Evolutionary conservation across 306 rosid genomes (phyloP).

Genomic region (Rosa lucieae): DNA sequence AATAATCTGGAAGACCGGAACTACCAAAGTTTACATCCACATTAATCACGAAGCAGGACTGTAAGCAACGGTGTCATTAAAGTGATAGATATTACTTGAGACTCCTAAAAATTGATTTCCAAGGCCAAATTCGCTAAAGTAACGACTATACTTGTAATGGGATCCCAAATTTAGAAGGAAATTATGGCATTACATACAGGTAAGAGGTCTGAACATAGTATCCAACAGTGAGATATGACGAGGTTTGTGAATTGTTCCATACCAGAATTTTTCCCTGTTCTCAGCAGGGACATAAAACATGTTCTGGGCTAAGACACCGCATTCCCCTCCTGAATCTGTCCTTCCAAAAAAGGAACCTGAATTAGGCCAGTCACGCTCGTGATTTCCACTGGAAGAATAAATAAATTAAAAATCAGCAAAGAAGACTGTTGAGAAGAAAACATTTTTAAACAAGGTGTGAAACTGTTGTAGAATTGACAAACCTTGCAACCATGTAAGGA

Average conservation of each 20-base stretch:
- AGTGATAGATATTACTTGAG: not conserved
- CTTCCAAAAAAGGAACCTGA: conserved; percentile 76
- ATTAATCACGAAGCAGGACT: not conserved
- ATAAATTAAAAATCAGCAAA: conserved; percentile 14
- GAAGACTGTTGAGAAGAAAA: conserved; percentile 26
- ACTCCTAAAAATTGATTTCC: not conserved
- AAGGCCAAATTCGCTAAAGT: not conserved
- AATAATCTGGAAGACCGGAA: not conserved
- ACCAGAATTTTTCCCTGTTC: conserved; percentile 88
- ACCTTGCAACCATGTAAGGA: conserved; percentile 97
- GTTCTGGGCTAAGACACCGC: conserved; percentile 78
- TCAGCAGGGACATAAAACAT: conserved; percentile 95
- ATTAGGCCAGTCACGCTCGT: conserved; percentile 97
- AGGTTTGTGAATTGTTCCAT: conserved; percentile 7
- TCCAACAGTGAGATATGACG: not conserved
- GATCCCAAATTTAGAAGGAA: not conserved
- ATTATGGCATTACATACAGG: not conserved
- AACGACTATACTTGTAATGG: not conserved
- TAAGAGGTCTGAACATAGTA: not conserved
- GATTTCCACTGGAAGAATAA: conserved; percentile 71
- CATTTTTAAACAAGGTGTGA: conserved; percentile 1
- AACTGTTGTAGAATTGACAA: conserved; percentile 12
- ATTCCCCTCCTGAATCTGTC: conserved; percentile 96
- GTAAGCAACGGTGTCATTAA: not conserved
- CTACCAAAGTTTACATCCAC: not conserved